Conservation (phyloP, 495 filamentous ascomycete genomes). For the Massariosphaeria phaeospora region DNA sequence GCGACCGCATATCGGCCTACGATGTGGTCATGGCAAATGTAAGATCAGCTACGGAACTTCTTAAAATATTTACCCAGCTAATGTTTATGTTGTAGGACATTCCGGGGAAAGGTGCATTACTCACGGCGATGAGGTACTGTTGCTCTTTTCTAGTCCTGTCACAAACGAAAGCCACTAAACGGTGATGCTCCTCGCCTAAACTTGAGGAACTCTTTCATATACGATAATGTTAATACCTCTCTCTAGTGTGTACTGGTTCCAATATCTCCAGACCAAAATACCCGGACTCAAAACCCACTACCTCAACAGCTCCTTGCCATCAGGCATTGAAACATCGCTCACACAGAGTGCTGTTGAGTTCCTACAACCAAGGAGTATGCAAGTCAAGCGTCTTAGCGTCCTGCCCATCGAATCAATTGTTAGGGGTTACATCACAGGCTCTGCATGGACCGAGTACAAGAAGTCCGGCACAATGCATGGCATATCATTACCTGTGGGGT, state of each 20-base stretch:
- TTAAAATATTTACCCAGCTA: not conserved
- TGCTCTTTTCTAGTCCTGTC: no score
- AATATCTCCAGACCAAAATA: constrained; percentile 58
- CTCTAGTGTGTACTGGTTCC: constrained; percentile 77
- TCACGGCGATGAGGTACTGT: constrained; percentile 59
- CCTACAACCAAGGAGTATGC: constrained; percentile 71
- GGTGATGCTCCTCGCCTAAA: no score
- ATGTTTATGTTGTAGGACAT: constrained; percentile 54
- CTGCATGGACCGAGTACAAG: constrained; percentile 80
- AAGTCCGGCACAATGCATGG: constrained; percentile 75
- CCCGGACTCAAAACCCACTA: constrained; percentile 73
- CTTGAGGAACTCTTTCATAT: no score
- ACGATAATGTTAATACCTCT: no score
- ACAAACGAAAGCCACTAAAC: not conserved
- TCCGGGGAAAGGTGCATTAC: constrained; percentile 73
- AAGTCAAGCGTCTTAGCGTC: constrained; percentile 69
- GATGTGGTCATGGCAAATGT: constrained; percentile 89
- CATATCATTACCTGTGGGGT: constrained; percentile 58
- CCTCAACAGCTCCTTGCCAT: constrained; percentile 62
- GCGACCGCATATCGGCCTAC: constrained; percentile 90
- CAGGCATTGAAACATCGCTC: constrained; percentile 43
- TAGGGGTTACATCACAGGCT: constrained; percentile 89
- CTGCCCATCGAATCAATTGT: constrained; percentile 91
- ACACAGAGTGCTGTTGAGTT: constrained; percentile 39
- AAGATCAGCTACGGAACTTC: constrained; percentile 11